Evolutionary conservation across 371 early-diverging fungal genomes (phyloP).

Genomic region (Sporodiniella umbellata): DNA sequence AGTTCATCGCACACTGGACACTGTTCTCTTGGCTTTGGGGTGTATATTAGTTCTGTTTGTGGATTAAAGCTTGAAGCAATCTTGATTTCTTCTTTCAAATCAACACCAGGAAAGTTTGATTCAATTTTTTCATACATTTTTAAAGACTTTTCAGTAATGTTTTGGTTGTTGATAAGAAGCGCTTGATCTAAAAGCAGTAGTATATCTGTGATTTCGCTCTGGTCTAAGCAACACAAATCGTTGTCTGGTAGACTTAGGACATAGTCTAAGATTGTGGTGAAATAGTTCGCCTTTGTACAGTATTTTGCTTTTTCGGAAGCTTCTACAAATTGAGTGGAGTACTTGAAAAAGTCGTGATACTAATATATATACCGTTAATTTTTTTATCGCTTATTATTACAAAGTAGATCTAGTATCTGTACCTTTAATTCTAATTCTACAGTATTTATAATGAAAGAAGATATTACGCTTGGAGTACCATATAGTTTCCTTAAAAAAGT

Average conservation of each 20-base stretch:
- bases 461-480: constrained; percentile 8
- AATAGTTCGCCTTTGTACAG: neutral
- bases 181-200: constrained; percentile 10
- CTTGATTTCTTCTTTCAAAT: constrained; percentile 9
- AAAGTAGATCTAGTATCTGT: too few species aligned
- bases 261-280: neutral
- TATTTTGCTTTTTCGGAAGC: neutral
- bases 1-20: constrained; percentile 22
- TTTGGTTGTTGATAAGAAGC: neutral
- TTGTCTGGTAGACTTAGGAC: constrained; percentile 2
- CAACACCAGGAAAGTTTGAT: constrained; percentile 3
- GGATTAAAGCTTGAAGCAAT: constrained; percentile 1
- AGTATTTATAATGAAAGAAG: constrained; percentile 10
- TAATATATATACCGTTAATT: too few species aligned
- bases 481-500: constrained; percentile 9
- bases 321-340: neutral
- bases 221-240: neutral
- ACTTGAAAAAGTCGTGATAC: neutral
- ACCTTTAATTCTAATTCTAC: constrained; percentile 16
- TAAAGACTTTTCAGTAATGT: neutral
- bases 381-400: too few species aligned
- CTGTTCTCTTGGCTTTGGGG: constrained; percentile 11
- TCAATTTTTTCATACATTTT: constrained; percentile 6
- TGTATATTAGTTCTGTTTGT: constrained; percentile 14
- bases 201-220: constrained; percentile 10